Evolutionary conservation across 169 alveolate genomes (phyloP).

Genomic region (Plasmodium relictum): DNA sequence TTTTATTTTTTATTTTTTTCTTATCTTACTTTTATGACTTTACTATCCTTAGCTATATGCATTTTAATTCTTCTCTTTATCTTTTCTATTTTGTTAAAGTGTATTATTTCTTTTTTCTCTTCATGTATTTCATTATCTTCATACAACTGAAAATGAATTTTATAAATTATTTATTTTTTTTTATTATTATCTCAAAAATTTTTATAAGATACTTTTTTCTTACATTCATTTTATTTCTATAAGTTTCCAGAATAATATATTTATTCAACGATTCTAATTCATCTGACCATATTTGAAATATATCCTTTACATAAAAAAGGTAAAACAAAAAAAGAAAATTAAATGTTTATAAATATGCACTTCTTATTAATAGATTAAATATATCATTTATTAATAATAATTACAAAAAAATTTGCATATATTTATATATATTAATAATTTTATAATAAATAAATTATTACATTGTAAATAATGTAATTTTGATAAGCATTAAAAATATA

Average conservation of each 20-base stretch:
- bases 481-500: constrained; percentile 37
- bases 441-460: neutral
- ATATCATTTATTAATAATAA: neutral
- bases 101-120: constrained; percentile 36
- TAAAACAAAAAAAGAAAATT: neutral
- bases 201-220: neutral
- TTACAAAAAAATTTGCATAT: no score
- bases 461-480: constrained; percentile 61
- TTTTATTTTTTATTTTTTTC: neutral
- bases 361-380: neutral
- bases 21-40: neutral
- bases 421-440: neutral
- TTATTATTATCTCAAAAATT: neutral
- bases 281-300: constrained; percentile 54
- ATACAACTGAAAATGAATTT: constrained; percentile 6
- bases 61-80: constrained; percentile 53
- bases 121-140: constrained; percentile 1
- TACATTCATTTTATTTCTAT: constrained; percentile 44
- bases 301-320: constrained; percentile 19
- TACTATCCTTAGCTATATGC: constrained; percentile 48
- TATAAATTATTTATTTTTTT: neutral
- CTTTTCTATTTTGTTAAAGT: constrained; percentile 52
- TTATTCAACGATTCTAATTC: constrained; percentile 37
- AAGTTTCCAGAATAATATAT: constrained; percentile 41
- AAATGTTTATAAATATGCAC: constrained; percentile 7